Percentiles rank a stretch among this genome's conserved stretches.
phyloP scores from a whole-genome alignment of 202 grass and related monocot species.

The Brachypodium distachyon region DNA sequence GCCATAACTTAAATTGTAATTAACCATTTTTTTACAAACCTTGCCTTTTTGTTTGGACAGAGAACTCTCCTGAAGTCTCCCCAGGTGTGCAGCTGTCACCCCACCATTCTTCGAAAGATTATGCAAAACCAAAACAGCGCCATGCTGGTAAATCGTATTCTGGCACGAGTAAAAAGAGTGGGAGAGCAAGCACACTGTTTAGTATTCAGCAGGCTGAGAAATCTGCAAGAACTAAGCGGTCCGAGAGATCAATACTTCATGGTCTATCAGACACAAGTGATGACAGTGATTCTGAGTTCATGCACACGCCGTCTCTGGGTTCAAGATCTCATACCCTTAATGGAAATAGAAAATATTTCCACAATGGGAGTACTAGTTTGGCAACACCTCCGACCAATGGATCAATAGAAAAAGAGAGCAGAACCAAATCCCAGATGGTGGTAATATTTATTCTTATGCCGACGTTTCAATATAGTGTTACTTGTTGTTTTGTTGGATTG shows the following conservation, averaged over 20 bases:
- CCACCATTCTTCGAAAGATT: conserved; percentile 29
- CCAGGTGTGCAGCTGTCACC: conserved; percentile 23
- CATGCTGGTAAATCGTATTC: not conserved
- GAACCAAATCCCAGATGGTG: conserved; percentile 28
- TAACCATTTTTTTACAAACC: conserved; percentile 10
- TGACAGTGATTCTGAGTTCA: conserved; percentile 49
- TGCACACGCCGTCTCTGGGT: not conserved
- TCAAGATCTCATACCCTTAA: conserved; percentile 27
- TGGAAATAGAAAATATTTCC: conserved; percentile 14
- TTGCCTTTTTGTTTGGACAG: conserved; percentile 24
- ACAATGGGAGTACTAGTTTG: conserved; percentile 20
- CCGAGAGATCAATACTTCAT: conserved; percentile 12
- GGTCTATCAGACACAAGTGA: conserved; percentile 23
- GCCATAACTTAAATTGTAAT: not conserved
- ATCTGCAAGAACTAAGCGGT: conserved; percentile 23
- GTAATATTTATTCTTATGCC: conserved; percentile 34
- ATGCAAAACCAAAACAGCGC: conserved; percentile 6
- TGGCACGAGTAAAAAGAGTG: conserved; percentile 12
- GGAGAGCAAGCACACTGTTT: conserved; percentile 23
- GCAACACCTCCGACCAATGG: conserved; percentile 19
- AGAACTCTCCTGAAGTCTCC: conserved; percentile 37
- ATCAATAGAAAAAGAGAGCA: conserved; percentile 16
- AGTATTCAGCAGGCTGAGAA: conserved; percentile 28
- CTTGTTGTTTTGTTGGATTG: not conserved
- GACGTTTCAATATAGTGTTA: not conserved